These are phyloP conservation scores for Macadamia tetraphylla DNA, from an alignment of 164 flowering plant species.

Conservation along the genomic window DNA sequence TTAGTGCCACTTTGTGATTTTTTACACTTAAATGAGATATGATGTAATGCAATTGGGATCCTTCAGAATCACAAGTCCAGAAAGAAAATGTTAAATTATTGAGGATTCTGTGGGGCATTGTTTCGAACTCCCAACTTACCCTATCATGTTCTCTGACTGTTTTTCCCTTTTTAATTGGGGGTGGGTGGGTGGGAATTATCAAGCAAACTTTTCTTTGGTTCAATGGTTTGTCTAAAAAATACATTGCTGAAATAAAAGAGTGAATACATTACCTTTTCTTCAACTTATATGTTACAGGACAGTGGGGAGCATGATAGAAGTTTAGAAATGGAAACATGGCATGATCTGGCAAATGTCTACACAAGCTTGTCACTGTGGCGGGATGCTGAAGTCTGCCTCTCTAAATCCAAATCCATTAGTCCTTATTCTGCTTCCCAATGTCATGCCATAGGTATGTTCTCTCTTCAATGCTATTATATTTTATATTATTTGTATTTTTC, in stretches of 20 bases:
- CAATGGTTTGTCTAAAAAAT: slow-evolving; percentile 3
- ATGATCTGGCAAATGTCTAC: slow-evolving; percentile 79
- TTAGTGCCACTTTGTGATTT: no score
- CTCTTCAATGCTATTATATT: background rate
- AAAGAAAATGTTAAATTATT: no score
- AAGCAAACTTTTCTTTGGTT: background rate
- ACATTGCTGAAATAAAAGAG: background rate
- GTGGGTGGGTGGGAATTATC: background rate
- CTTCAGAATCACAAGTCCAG: no score
- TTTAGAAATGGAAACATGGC: slow-evolving; percentile 90
- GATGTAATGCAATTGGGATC: no score
- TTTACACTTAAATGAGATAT: no score
- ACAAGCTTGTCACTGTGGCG: slow-evolving; percentile 78
- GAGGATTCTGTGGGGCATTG: no score
- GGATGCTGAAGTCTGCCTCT: slow-evolving; percentile 84
- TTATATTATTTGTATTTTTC: background rate
- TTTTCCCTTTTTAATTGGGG: background rate
- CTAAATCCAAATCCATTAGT: slow-evolving; percentile 53
- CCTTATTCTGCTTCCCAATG: slow-evolving; percentile 74
- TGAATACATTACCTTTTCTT: background rate
- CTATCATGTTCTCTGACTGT: no score
- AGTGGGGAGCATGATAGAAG: slow-evolving; percentile 31
- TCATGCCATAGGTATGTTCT: slow-evolving; percentile 61
- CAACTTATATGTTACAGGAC: slow-evolving; percentile 30
- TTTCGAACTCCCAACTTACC: no score